Percentiles rank a stretch among this genome's conserved stretches.
Evolutionary conservation across 495 filamentous ascomycete genomes (phyloP).

Genomic region (Glarea lozoyensis): DNA sequence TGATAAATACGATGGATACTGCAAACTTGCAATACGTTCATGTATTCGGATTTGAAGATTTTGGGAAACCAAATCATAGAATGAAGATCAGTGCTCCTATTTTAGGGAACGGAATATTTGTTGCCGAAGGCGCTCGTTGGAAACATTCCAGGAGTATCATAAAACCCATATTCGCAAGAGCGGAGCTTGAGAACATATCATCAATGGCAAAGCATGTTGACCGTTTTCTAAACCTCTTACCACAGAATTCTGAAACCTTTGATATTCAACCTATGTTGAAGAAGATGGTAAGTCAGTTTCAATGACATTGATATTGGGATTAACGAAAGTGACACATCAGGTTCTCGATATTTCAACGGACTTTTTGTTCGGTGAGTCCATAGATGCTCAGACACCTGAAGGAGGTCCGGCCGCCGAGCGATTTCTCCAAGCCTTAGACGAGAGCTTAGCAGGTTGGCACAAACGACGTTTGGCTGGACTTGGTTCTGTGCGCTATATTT

Average conservation of each 20-base stretch:
- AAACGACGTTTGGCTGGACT: neutral
- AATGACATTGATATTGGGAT: too few relatives aligned
- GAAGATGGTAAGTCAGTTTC: conserved; percentile 25
- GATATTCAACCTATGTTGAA: conserved; percentile 58
- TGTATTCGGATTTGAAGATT: conserved; percentile 26
- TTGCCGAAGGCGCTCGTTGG: conserved; percentile 29
- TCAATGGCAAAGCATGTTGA: neutral
- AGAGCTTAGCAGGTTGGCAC: neutral
- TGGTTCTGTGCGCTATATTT: too few relatives aligned
- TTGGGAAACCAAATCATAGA: conserved; percentile 11
- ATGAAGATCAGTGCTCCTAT: conserved; percentile 22
- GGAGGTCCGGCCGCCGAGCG: neutral
- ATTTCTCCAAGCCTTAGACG: conserved; percentile 1
- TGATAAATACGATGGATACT: neutral
- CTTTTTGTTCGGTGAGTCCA: conserved; percentile 54
- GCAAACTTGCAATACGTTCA: conserved; percentile 28
- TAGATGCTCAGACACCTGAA: conserved; percentile 21
- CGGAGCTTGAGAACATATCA: conserved; percentile 35
- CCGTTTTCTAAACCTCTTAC: conserved; percentile 9
- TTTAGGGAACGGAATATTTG: conserved; percentile 37
- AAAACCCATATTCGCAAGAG: conserved; percentile 28
- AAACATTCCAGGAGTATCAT: conserved; percentile 23
- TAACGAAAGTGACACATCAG: too few relatives aligned
- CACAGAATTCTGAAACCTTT: conserved; percentile 35
- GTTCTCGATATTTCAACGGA: conserved; percentile 62